phyloP scores from a whole-genome alignment of 2,329 filamentous ascomycete species.

The Ceratocystis destructans region DNA sequence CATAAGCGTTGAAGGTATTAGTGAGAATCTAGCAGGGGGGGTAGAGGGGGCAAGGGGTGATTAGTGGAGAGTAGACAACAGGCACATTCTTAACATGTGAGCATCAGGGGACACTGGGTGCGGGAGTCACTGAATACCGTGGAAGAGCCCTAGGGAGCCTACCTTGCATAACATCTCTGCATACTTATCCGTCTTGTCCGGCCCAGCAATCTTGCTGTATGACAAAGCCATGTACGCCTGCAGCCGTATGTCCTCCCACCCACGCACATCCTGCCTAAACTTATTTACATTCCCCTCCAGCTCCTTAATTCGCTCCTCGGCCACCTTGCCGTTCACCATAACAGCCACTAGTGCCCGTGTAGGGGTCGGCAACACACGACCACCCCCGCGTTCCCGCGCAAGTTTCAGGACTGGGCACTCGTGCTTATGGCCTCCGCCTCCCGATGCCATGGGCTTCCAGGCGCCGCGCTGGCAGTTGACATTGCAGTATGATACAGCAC shows the following conservation, averaged over 20 bases:
- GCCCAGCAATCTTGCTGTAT: slow-evolving; percentile 27
- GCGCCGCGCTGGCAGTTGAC: slow-evolving; percentile 39
- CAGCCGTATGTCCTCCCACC: slow-evolving; percentile 36
- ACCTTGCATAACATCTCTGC: slow-evolving; percentile 42
- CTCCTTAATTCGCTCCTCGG: slow-evolving; percentile 26
- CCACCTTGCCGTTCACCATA: slow-evolving; percentile 30
- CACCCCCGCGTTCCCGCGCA: slow-evolving; percentile 27
- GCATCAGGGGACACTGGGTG: not conserved
- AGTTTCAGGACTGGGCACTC: slow-evolving; percentile 39
- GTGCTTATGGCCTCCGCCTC: slow-evolving; percentile 31
- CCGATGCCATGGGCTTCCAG: slow-evolving; percentile 30
- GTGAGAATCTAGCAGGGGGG: slow-evolving; percentile 37
- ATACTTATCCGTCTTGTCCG: slow-evolving; percentile 29
- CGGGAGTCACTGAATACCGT: too few relatives aligned
- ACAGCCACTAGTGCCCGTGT: slow-evolving; percentile 41
- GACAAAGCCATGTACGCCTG: slow-evolving; percentile 38
- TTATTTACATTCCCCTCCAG: slow-evolving; percentile 36
- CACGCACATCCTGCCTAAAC: slow-evolving; percentile 26
- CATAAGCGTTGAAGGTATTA: slow-evolving; percentile 46
- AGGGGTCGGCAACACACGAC: slow-evolving; percentile 36
- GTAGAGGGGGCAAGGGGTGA: too few relatives aligned
- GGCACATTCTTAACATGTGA: not conserved
- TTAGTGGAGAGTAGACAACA: too few relatives aligned
- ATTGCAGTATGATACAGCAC: slow-evolving; percentile 41
- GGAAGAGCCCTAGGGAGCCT: not conserved